A percentile compares a stretch with the other conserved stretches of the same genome.
Evolutionary conservation across 73 alveolate genomes (phyloP).

Genomic region (Paramecium sexaurelia): DNA sequence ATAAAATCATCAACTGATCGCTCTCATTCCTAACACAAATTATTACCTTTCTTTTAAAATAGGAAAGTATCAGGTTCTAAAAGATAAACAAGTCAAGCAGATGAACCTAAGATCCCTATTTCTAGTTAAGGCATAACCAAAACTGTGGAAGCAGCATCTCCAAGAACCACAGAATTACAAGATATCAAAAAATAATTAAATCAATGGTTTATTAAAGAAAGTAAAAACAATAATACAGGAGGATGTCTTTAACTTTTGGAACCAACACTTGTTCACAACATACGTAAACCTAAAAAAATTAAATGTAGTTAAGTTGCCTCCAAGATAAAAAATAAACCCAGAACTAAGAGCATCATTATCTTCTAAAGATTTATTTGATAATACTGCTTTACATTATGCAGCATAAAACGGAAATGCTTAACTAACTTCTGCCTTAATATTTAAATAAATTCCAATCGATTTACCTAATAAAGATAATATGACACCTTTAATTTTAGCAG

Average conservation of each 20-base stretch:
- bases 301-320: constrained; percentile 20
- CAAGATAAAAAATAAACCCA: constrained; percentile 13
- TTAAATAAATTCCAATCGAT: constrained; percentile 26
- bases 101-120: background rate
- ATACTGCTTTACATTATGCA: constrained; percentile 24
- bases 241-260: constrained; percentile 25
- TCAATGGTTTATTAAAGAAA: background rate
- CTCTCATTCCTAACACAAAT: background rate
- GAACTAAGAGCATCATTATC: constrained; percentile 5
- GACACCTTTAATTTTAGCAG: background rate
- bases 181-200: constrained; percentile 13
- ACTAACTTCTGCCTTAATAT: constrained; percentile 7
- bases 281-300: background rate
- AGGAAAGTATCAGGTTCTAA: constrained; percentile 37
- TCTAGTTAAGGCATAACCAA: background rate
- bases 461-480: background rate
- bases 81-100: constrained; percentile 37
- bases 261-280: constrained; percentile 35
- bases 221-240: constrained; percentile 30
- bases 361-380: background rate
- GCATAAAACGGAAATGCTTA: constrained; percentile 17
- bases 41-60: constrained; percentile 1
- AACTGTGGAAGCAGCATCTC: background rate
- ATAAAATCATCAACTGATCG: constrained; percentile 14
- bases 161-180: background rate